phyloP scores from a whole-genome alignment of 2,329 filamentous ascomycete genomes.

The Orbilia oligospora region DNA sequence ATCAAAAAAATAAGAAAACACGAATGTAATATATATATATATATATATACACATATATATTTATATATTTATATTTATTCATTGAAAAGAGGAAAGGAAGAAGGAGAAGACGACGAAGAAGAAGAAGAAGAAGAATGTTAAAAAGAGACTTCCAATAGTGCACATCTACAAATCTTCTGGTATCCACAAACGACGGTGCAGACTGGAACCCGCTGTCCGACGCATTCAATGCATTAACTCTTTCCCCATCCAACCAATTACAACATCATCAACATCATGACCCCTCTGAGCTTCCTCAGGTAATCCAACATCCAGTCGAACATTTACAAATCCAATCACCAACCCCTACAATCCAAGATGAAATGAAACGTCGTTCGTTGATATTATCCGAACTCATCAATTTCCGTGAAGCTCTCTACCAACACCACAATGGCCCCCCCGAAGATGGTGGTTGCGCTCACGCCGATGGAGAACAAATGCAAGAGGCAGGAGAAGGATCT shows the following conservation, averaged over 20 bases:
- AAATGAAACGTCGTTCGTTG: constrained; percentile 58
- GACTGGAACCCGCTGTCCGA: constrained; percentile 60
- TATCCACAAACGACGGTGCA: constrained; percentile 56
- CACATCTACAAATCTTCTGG: constrained; percentile 51
- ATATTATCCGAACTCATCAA: constrained; percentile 58
- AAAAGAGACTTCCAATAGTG: constrained; percentile 15
- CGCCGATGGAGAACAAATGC: background rate
- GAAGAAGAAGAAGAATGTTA: too few relatives aligned
- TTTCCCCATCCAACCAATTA: constrained; percentile 18
- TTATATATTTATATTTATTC: too few relatives aligned
- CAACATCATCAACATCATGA: background rate
- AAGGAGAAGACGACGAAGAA: too few relatives aligned
- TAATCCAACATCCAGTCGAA: constrained; percentile 8
- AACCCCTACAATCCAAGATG: constrained; percentile 44
- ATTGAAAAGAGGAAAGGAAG: background rate
- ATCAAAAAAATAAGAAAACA: background rate
- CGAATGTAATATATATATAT: background rate
- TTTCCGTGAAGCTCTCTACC: constrained; percentile 41
- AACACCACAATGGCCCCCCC: background rate
- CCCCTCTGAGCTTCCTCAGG: background rate
- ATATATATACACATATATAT: too few relatives aligned
- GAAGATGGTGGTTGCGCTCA: too few relatives aligned
- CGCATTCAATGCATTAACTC: constrained; percentile 51
- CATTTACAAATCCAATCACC: constrained; percentile 12
- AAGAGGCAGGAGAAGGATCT: too few relatives aligned